Evolutionary conservation across 352 stramenopile species (phyloP).

Genomic region (Pythium oligandrum): DNA sequence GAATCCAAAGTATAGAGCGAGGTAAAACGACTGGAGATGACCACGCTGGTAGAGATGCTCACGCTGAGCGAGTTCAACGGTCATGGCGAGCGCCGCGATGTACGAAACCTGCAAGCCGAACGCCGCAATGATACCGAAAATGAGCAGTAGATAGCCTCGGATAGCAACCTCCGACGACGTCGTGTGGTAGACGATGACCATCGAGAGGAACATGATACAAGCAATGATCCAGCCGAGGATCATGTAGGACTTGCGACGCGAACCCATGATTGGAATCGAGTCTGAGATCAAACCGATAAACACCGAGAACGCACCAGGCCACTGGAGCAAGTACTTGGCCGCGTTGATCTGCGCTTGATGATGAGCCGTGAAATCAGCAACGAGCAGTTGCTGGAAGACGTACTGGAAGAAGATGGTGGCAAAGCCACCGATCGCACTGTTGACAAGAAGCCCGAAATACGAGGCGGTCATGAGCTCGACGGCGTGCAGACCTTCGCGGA

Average conservation of each 20-base stretch:
- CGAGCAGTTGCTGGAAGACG: constrained; percentile 36
- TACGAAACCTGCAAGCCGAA: constrained; percentile 36
- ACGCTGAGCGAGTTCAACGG: constrained; percentile 48
- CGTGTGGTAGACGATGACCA: too few relatives aligned
- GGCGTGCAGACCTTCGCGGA: constrained; percentile 28
- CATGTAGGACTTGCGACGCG: constrained; percentile 86
- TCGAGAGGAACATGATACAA: too few relatives aligned
- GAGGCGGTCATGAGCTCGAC: constrained; percentile 23
- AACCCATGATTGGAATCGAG: constrained; percentile 70
- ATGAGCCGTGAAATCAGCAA: constrained; percentile 28
- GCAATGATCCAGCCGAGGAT: constrained; percentile 46
- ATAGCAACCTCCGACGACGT: constrained; percentile 5
- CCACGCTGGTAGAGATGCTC: constrained; percentile 40
- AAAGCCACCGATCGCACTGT: constrained; percentile 26
- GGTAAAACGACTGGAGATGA: constrained; percentile 35
- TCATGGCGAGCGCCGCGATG: constrained; percentile 33
- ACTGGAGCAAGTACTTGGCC: constrained; percentile 43
- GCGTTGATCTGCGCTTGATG: constrained; percentile 30
- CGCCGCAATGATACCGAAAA: constrained; percentile 16
- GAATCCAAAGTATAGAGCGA: constrained; percentile 37
- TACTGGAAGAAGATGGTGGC: constrained; percentile 25
- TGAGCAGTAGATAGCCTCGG: constrained; percentile 12
- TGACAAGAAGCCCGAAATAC: constrained; percentile 35
- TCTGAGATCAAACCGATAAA: constrained; percentile 83
- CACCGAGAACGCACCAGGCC: constrained; percentile 69